Evolutionary conservation across 257 asterid genomes (phyloP).

Genomic region (Primulina tabacum): DNA sequence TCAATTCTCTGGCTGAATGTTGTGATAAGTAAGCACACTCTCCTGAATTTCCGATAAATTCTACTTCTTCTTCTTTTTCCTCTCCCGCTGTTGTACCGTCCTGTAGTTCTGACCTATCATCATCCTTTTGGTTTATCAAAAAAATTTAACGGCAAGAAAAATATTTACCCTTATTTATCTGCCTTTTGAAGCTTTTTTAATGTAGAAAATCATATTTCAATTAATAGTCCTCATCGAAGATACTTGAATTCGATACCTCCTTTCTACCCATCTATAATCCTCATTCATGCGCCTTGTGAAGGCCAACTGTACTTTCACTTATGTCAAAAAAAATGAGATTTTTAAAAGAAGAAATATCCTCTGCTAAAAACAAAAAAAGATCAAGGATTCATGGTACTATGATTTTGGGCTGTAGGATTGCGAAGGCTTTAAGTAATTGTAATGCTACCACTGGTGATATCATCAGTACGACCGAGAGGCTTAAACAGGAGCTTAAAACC

Average conservation of each 20-base stretch:
- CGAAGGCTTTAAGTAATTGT: slow-evolving; percentile 78
- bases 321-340: not conserved
- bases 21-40: slow-evolving; percentile 70
- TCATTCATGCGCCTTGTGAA: not conserved
- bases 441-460: slow-evolving; percentile 96
- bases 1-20: slow-evolving; percentile 78
- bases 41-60: slow-evolving; percentile 13
- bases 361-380: not conserved
- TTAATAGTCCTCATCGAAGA: not conserved
- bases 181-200: not conserved
- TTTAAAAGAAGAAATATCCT: not conserved
- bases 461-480: slow-evolving; percentile 94
- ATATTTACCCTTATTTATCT: not conserved
- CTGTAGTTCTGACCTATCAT: not conserved
- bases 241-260: not conserved
- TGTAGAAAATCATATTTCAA: not conserved
- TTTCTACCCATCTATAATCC: not conserved
- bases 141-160: not conserved
- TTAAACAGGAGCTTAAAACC: slow-evolving; percentile 88
- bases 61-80: slow-evolving; percentile 18
- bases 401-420: slow-evolving; percentile 56
- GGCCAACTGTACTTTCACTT: not conserved
- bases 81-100: not conserved
- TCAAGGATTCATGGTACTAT: not conserved
- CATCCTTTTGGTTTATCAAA: not conserved